Base-by-base conservation (phyloP, 202 grass and related monocot genomes). In the Brachypodium distachyon region DNA sequence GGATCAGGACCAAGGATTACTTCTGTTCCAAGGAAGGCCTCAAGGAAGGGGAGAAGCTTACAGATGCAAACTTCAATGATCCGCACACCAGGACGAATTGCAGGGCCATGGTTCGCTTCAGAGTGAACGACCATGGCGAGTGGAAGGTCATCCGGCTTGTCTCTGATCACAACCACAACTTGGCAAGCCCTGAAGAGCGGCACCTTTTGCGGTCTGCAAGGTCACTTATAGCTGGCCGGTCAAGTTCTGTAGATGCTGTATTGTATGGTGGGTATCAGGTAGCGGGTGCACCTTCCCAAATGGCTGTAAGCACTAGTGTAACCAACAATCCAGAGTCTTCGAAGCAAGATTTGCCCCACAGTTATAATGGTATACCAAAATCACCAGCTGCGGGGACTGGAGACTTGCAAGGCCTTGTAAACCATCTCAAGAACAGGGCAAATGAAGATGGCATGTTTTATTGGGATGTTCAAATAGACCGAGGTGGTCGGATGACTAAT, bases 21-120 rank as follows among this genome's bases (percentile, higher is more conserved):
- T 93, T 87, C 87, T 93, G 91, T 78, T 93, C 91, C 60, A 93
- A 93, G 59, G 91, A 93, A 71, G 87, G 87, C 18, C 70, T 87
- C 42, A 93, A 86, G 72, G 90, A 93, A 74, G 83, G 80, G 37
- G 87, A 93, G 53, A 87, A 87, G 44, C 84, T 93, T 31, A 90
- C 84, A 0, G 84, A 93, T 5, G 69, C 81, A 0, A 89, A 93
- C 58, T 87, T 84, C 82, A 85, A 90, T 4, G 87, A 90, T 32
- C 91, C 91, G 0, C 87, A 93, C 36, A 87, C 87, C 61, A 81
- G 91, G 78, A 93, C 91, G 14, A 93, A 90, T 19, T 90, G 91
- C 62, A 90, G 78, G 78, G 91, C 84, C 12, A 93, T 93, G 91
- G 91, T 88, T 39, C 81, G 87, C 17, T 90, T 87, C 75, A 86